Evolutionary conservation across 163 green algal genomes (phyloP).

Genomic region (Volvox carteri): DNA sequence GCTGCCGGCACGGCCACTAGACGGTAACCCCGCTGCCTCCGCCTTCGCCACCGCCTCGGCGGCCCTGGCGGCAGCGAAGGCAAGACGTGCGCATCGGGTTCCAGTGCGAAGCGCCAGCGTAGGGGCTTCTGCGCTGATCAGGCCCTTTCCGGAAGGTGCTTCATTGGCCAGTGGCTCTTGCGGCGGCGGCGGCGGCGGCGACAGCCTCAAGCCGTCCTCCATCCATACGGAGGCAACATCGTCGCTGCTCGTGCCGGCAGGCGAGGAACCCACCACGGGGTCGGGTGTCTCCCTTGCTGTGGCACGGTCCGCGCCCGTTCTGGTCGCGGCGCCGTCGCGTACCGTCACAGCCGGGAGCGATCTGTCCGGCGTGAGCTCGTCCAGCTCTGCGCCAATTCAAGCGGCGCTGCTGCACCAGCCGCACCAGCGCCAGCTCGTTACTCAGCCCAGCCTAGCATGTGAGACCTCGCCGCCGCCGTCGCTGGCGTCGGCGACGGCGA

Average conservation of each 20-base stretch:
- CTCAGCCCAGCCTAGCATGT: background rate
- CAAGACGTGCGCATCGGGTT: background rate
- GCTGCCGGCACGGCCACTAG: background rate
- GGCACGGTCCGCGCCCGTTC: background rate
- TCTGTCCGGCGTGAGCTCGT: too few relatives aligned
- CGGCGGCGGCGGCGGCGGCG: too few relatives aligned
- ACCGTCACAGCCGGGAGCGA: too few relatives aligned
- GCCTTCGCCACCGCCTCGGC: background rate
- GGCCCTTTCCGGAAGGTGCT: background rate
- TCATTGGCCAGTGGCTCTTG: background rate
- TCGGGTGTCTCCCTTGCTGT: too few relatives aligned
- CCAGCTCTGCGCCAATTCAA: background rate
- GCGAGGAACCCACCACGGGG: too few relatives aligned
- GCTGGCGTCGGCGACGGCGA: background rate
- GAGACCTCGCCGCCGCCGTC: background rate
- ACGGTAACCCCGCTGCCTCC: background rate
- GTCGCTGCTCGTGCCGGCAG: too few relatives aligned
- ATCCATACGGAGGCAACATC: background rate
- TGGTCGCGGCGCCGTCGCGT: too few relatives aligned
- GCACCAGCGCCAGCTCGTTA: background rate
- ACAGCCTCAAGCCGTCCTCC: background rate
- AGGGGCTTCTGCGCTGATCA: background rate
- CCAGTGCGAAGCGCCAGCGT: background rate
- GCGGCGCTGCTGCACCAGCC: background rate
- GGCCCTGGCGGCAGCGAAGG: background rate